Evolutionary conservation across 2,329 filamentous ascomycete genomes (phyloP), one percentile per base, ranked within the genome.

Genomic region (Fusarium lyarnte): DNA sequence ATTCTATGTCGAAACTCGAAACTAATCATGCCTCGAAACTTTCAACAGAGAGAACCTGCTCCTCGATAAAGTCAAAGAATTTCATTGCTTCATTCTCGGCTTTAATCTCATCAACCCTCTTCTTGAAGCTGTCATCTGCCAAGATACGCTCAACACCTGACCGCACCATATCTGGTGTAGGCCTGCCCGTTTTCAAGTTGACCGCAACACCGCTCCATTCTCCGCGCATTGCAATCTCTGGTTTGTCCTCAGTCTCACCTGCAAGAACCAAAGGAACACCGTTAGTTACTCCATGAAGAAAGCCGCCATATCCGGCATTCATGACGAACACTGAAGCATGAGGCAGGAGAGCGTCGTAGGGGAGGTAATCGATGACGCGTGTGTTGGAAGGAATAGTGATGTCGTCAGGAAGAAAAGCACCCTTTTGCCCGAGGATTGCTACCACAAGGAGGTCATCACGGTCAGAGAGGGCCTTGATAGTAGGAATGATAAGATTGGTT

Each of bases 301-400:
- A 81, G 3, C 84, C 84, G 8, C 85, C 84, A 61, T 85, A 88
- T 7, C 86, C 85, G 16, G 82, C 86, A 52, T 87, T 88, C 16
- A 81, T 81, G 21, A 88, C 79, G 33, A 87, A 85, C 2, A 85
- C 80, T 43, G 82, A 84, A 36, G 80, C 79, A 73, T 86, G 67
- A 3, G 82, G 82, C 2, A 88, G 78, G 2, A 87, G 64, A 1
- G 80, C 77, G 63, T 88, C 84, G 67, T 87, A 87, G 7, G 85
- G 81, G 8, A 88, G 75, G 70, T 85, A 87, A 73, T 87, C 85
- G 27, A 83, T 76, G 8, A 86, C 80, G 14, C 82, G 79, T 1
- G 81, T 79, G 69, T 88, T 88, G 2, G 63, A 33, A 0, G 85
- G 84, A 5, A 85, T 67, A 3, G 72, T 23, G 7, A 79, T 74